These are phyloP conservation scores for Clonostachys rhizophaga DNA, from an alignment of 2,329 filamentous ascomycete genomes.

Conservation along the genomic window DNA sequence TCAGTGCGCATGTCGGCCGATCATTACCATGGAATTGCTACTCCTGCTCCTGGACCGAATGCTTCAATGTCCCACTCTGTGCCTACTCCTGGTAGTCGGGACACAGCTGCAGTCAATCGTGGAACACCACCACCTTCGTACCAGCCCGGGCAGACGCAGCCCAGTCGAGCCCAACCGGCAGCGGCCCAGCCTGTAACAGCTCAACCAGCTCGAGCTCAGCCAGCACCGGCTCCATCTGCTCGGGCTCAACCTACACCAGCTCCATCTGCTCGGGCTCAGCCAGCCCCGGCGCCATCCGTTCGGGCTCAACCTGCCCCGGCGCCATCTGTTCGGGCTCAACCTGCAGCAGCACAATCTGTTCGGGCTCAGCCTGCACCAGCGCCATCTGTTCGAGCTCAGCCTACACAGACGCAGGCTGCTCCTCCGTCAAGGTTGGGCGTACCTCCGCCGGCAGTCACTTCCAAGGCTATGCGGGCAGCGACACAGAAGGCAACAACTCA, in stretches of 20 bases:
- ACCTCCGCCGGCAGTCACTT: conserved; percentile 87
- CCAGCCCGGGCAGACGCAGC: conserved; percentile 31
- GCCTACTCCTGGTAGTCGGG: conserved; percentile 52
- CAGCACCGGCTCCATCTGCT: not conserved
- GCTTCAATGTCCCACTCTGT: conserved; percentile 34
- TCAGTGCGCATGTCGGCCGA: conserved; percentile 88
- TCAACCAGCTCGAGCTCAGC: not conserved
- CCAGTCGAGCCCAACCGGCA: not conserved
- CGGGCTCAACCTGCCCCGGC: too few species aligned
- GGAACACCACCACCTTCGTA: conserved; percentile 87
- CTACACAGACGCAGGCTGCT: conserved; percentile 24
- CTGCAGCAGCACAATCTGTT: not conserved
- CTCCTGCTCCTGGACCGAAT: conserved; percentile 60
- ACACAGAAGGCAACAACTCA: conserved; percentile 85
- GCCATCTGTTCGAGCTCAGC: not conserved
- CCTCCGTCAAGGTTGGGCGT: conserved; percentile 77
- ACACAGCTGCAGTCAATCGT: conserved; percentile 51
- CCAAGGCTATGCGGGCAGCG: conserved; percentile 91
- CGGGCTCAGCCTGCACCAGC: not conserved
- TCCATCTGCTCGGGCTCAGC: too few species aligned
- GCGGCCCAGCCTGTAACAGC: not conserved
- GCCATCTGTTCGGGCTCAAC: not conserved
- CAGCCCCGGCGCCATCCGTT: too few species aligned
- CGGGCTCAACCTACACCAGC: not conserved
- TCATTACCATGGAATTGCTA: conserved; percentile 87